Base-by-base conservation (phyloP, 441 rosid species). In the Lepidium campestre region DNA sequence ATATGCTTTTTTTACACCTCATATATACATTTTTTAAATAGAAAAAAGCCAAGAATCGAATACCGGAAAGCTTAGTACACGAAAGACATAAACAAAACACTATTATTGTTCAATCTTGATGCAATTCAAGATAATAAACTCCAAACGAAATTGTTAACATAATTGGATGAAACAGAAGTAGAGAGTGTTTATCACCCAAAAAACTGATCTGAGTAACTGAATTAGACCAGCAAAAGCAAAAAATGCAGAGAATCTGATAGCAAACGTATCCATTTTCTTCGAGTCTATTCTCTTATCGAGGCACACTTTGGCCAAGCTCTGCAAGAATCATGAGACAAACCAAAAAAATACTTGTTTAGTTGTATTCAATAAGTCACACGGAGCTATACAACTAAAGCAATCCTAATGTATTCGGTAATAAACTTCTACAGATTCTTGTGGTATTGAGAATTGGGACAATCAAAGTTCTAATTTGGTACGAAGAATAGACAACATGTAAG, bases 261-360 rank as follows among this genome's bases (percentile, higher is more conserved):
- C 42, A 55, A 56, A 19, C 13, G 13, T 56, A 29, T 47, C 65
- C 64, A 71, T 8, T n/a, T 67, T 79, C 65, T 72, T 79, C 44
- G 52, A 34, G 64, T 55, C 69, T 32, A 46, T 22, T 59, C 70
- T 58, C 56, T 78, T 45, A 85, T 91, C 96, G 91, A 64, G 91
- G 96, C 71, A 81, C 90, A 10, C 93, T 74, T 69, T 85, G 77
- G 63, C 96, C 93, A 32, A 85, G 76, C 79, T 64, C 75, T 71
- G 65, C 70, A 48, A 64, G 31, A 32, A 20, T 47, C 47, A 48
- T 14, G 29, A 48, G 13, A 71, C 45, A 56, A 10, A 65, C 12
- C 22, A 60, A 11, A 64, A 54, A 56, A 52, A 40, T 22, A 45
- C 4, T 45, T 62, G 44, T 19, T 22, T 13, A 29, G 6, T 20